phyloP scores from a whole-genome alignment of 805 yeast genomes.

The Pichia ethanolica region DNA sequence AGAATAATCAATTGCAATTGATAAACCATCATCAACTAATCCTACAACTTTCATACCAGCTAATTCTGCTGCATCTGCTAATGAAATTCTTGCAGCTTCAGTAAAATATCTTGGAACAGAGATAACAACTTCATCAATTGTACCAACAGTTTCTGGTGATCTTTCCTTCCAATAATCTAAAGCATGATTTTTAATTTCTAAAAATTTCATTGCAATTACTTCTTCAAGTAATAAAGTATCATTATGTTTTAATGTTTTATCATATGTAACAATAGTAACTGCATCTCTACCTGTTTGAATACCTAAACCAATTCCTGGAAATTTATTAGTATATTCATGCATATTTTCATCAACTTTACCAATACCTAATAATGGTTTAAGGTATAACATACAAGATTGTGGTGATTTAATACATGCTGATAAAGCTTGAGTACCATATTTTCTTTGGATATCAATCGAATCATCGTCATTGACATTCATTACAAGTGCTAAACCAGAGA shows the following conservation, averaged over 20 bases:
- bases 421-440: constrained; percentile 70
- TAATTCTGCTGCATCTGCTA: constrained; percentile 62
- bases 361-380: constrained; percentile 69
- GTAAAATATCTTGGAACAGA: constrained; percentile 70
- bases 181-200: constrained; percentile 60
- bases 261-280: constrained; percentile 36
- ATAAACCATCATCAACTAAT: constrained; percentile 85
- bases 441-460: constrained; percentile 54
- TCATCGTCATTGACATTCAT: constrained; percentile 1
- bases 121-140: constrained; percentile 60
- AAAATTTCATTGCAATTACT: constrained; percentile 72
- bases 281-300: constrained; percentile 38
- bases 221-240: constrained; percentile 56
- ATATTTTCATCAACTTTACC: constrained; percentile 40
- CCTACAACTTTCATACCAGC: constrained; percentile 61
- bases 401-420: constrained; percentile 72
- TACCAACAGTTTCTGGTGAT: constrained; percentile 40
- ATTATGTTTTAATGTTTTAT: constrained; percentile 26
- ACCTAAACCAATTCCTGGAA: constrained; percentile 53
- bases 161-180: constrained; percentile 48
- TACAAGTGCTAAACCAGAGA: constrained; percentile 61
- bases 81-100: constrained; percentile 59
- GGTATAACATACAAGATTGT: constrained; percentile 51
- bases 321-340: constrained; percentile 39
- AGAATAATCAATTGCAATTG: constrained; percentile 79